Evolutionary conservation across 345 rosid species (phyloP).

Genomic region (Luvunga scandens): DNA sequence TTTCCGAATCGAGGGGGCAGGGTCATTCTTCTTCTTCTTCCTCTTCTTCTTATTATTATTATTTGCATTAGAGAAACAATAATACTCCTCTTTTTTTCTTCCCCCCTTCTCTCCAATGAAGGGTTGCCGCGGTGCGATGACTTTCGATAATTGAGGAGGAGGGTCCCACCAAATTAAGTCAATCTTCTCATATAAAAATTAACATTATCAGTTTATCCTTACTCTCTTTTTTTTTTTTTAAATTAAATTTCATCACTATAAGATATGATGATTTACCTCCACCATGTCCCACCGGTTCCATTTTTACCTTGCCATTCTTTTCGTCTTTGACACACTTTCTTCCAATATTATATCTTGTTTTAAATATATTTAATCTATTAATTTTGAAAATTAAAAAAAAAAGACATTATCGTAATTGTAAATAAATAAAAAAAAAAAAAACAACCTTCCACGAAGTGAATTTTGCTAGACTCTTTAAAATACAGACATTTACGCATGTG

Average conservation of each 20-base stretch:
- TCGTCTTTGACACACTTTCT: not conserved
- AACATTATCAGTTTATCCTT: not conserved
- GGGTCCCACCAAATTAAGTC: constrained; percentile 16
- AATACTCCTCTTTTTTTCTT: not conserved
- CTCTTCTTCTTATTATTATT: not conserved
- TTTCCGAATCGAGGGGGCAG: not conserved
- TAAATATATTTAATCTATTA: not conserved
- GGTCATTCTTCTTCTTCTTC: not conserved
- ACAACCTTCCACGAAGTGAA: no score
- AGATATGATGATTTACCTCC: not conserved
- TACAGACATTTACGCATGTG: no score
- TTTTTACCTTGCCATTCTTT: not conserved
- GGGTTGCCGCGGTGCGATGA: not conserved
- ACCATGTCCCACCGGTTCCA: not conserved
- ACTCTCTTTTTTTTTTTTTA: not conserved
- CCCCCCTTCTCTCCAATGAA: no score
- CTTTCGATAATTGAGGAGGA: not conserved
- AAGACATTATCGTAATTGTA: no score
- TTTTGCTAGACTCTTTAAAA: no score
- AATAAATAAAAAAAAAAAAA: no score
- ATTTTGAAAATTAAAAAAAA: not conserved
- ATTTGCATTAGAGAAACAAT: no score
- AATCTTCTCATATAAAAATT: not conserved
- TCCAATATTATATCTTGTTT: no score
- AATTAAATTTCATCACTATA: no score